Percentiles rank a stretch among this genome's conserved stretches.
Conservation (phyloP, 2,329 filamentous ascomycete species). For the Ampelomyces quisqualis region DNA sequence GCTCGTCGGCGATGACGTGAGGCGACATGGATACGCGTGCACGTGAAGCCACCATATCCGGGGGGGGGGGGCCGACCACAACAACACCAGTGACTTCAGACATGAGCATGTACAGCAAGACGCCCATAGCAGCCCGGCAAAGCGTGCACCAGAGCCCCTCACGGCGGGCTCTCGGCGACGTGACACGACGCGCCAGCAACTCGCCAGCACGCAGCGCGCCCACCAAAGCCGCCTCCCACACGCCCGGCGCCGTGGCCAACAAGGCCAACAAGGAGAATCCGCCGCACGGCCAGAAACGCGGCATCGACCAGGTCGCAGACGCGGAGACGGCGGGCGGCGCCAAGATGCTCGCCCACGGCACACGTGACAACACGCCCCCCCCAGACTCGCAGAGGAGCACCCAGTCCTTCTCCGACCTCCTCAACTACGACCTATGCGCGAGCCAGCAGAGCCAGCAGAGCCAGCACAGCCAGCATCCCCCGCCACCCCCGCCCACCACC, state of each 20-base stretch:
- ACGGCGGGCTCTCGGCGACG: conserved; percentile 40
- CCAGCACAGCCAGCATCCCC: conserved; percentile 8
- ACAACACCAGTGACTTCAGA: conserved; percentile 18
- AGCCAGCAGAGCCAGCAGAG: conserved; percentile 38
- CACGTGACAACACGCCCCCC: conserved; percentile 36
- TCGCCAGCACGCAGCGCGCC: conserved; percentile 39
- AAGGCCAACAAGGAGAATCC: conserved; percentile 38
- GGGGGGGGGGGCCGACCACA: too few relatives aligned
- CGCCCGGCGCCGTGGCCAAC: conserved; percentile 22
- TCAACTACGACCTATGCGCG: conserved; percentile 50
- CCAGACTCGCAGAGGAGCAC: conserved; percentile 40
- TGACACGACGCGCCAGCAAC: conserved; percentile 39
- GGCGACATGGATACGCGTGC: too few relatives aligned
- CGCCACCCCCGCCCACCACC: conserved; percentile 7
- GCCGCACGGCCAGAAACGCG: conserved; percentile 35
- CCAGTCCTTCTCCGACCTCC: conserved; percentile 50
- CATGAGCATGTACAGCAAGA: conserved; percentile 27
- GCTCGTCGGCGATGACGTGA: too few relatives aligned
- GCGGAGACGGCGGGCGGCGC: conserved; percentile 28
- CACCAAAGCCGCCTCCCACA: conserved; percentile 35
- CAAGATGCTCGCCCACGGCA: conserved; percentile 40
- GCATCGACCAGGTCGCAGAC: conserved; percentile 40
- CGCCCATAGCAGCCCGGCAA: conserved; percentile 26
- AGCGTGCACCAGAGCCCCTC: conserved; percentile 33
- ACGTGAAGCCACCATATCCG: too few relatives aligned